Percentiles rank a stretch among this genome's conserved stretches.
Conservation (phyloP, 768 basidiomycete species). For the Phlebiopsis gigantea region DNA sequence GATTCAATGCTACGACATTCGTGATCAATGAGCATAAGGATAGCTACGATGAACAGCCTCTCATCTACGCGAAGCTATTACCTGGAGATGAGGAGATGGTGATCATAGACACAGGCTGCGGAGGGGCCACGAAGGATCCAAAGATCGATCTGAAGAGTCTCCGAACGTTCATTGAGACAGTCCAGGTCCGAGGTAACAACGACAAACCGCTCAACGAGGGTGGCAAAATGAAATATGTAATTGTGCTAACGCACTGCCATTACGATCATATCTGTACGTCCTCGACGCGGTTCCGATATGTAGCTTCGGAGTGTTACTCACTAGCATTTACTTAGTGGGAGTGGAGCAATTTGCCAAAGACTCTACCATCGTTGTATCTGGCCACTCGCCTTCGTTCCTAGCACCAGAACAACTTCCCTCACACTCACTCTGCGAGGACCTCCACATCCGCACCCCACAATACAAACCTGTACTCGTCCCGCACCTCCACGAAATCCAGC, state of each 20-base stretch:
- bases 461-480: constrained; percentile 43
- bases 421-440: constrained; percentile 40
- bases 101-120: constrained; percentile 52
- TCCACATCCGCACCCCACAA: constrained; percentile 37
- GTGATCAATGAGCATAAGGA: constrained; percentile 49
- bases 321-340: constrained; percentile 31
- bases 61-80: constrained; percentile 48
- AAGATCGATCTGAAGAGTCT: constrained; percentile 37
- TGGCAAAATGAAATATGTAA: constrained; percentile 38
- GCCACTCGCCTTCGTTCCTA: constrained; percentile 41
- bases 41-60: constrained; percentile 45
- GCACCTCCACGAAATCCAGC: constrained; percentile 31
- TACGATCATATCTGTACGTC: constrained; percentile 54
- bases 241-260: constrained; percentile 50
- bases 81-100: constrained; percentile 34
- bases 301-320: background rate
- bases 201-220: constrained; percentile 39
- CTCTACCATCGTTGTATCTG: constrained; percentile 44
- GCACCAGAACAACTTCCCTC: constrained; percentile 34
- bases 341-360: constrained; percentile 45
- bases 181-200: constrained; percentile 36
- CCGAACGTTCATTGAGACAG: constrained; percentile 45
- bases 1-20: constrained; percentile 32
- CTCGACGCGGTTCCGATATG: background rate
- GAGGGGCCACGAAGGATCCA: constrained; percentile 39